Percentiles rank a stretch among this genome's conserved stretches.
Evolutionary conservation across 306 rosid species (phyloP).

Genomic region (Acacia crassicarpa): DNA sequence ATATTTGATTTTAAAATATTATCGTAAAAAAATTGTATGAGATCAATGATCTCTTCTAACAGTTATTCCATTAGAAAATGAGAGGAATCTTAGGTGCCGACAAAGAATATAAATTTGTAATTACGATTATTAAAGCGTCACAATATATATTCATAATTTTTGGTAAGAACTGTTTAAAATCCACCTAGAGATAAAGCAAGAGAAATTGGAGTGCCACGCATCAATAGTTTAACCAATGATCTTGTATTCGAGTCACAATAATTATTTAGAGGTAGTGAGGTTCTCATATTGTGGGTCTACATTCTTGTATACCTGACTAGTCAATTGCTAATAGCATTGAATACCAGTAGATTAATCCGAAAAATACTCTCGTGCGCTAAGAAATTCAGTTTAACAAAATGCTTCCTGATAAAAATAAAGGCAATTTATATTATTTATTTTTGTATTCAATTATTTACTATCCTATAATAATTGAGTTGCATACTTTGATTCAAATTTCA

Average conservation of each 20-base stretch:
- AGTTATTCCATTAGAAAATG: background rate
- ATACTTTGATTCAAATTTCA: background rate
- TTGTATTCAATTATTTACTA: background rate
- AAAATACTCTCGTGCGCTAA: background rate
- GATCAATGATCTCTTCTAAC: background rate
- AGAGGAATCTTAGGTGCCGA: background rate
- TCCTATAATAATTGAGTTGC: background rate
- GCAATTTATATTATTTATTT: background rate
- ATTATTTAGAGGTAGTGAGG: too few relatives aligned
- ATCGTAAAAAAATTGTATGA: background rate
- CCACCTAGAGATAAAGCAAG: background rate
- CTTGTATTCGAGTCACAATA: rapidly evolving
- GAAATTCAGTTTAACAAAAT: background rate
- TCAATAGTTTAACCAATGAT: background rate
- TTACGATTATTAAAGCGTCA: background rate
- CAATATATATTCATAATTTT: background rate
- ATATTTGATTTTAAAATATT: background rate
- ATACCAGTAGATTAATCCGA: too few relatives aligned
- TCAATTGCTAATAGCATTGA: rapidly evolving
- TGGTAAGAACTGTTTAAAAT: background rate
- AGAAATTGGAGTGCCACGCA: background rate
- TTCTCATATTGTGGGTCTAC: too few relatives aligned
- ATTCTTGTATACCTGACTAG: too few relatives aligned
- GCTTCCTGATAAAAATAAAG: too few relatives aligned
- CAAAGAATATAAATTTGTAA: background rate